phyloP scores from a whole-genome alignment of 257 asterid genomes.

The Forsythia viridissima region DNA sequence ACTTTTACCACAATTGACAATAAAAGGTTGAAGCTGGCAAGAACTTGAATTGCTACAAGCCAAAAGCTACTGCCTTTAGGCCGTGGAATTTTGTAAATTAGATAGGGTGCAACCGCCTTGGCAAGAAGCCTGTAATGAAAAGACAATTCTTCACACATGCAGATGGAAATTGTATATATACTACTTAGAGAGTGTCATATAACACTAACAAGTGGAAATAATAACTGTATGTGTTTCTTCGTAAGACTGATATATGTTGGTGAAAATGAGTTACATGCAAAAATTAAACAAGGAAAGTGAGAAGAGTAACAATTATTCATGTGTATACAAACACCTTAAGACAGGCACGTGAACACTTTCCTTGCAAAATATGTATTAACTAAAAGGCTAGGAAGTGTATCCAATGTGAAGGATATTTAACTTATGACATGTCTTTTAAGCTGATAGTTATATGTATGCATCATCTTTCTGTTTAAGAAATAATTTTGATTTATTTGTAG shows the following conservation, averaged over 20 bases:
- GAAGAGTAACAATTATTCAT: background rate
- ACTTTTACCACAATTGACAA: conserved; percentile 64
- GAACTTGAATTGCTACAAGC: conserved; percentile 72
- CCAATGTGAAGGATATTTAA: background rate
- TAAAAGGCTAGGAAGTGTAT: background rate
- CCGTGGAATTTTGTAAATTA: conserved; percentile 53
- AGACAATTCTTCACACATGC: background rate
- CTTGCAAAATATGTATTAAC: background rate
- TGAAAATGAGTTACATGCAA: background rate
- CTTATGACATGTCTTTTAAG: background rate
- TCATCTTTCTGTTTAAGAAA: background rate
- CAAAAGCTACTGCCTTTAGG: conserved; percentile 44
- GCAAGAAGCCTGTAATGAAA: conserved; percentile 60
- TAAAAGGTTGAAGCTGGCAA: conserved; percentile 83
- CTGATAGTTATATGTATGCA: background rate
- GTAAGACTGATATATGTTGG: background rate
- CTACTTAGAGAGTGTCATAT: background rate
- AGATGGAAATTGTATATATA: background rate
- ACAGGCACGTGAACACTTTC: background rate
- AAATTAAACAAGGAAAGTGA: background rate
- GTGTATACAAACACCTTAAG: background rate
- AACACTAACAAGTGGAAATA: conserved; percentile 1
- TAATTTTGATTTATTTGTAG: background rate
- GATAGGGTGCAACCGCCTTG: conserved; percentile 49
- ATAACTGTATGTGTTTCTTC: conserved; percentile 7